These are phyloP conservation scores for Arthrocladium fulminans DNA, from an alignment of 2,329 filamentous ascomycete genomes.

Conservation along the genomic window DNA sequence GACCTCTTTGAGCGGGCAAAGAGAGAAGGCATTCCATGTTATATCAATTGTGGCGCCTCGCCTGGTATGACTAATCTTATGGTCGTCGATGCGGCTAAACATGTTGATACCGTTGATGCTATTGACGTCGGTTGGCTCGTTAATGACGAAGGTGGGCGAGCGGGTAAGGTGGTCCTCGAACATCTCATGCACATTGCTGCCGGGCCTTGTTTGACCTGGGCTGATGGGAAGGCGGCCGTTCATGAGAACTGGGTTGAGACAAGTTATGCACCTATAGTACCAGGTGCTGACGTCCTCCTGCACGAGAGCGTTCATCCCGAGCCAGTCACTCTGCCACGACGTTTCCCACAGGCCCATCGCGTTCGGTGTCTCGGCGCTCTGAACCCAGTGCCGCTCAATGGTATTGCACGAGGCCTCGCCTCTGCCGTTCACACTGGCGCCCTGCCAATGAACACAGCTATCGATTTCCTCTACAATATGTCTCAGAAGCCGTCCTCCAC, in stretches of 20 bases:
- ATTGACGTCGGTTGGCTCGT: slow-evolving; percentile 17
- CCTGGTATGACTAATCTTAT: slow-evolving; percentile 8
- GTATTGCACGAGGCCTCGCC: too few species aligned
- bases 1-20: slow-evolving; percentile 5
- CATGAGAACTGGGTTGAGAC: slow-evolving; percentile 19
- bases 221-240: slow-evolving; percentile 4
- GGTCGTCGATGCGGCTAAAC: slow-evolving; percentile 6
- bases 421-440: too few species aligned
- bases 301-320: too few species aligned
- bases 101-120: slow-evolving; percentile 15
- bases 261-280: slow-evolving; percentile 14
- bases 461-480: too few species aligned
- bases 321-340: too few species aligned
- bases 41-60: slow-evolving; percentile 9
- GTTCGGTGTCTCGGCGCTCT: too few species aligned
- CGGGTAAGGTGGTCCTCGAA: slow-evolving; percentile 17
- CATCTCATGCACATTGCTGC: slow-evolving; percentile 18
- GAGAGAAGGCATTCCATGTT: slow-evolving; percentile 1
- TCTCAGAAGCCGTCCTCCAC: too few species aligned
- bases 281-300: too few species aligned
- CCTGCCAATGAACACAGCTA: too few species aligned
- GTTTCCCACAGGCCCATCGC: too few species aligned
- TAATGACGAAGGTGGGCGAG: slow-evolving; percentile 12
- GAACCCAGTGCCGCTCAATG: too few species aligned
- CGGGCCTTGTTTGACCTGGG: slow-evolving; percentile 19